phyloP scores from a whole-genome alignment of 2,329 filamentous ascomycete species.

The Pyricularia pennisetigena region DNA sequence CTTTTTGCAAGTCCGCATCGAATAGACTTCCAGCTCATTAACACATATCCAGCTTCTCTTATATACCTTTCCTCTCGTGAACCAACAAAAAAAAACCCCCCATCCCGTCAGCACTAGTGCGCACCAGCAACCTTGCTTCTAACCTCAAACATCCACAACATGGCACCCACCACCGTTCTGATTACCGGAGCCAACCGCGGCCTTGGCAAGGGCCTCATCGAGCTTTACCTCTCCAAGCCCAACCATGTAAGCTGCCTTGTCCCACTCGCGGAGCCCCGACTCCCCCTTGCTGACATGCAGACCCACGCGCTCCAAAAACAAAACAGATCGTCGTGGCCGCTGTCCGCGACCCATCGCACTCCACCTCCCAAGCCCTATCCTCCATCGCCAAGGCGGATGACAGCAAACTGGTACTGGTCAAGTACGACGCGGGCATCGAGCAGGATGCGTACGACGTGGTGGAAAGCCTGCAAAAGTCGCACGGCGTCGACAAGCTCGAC shows the following conservation, averaged over 20 bases:
- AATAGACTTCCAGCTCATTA: too few species aligned
- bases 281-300: too few species aligned
- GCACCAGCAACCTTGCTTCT: too few species aligned
- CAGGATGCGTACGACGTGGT: slow-evolving; percentile 18
- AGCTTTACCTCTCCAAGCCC: slow-evolving; percentile 4
- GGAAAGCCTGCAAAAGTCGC: slow-evolving; percentile 13
- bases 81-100: too few species aligned
- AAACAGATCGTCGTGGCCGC: not conserved
- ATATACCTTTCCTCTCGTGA: too few species aligned
- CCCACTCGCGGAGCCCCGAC: too few species aligned
- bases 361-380: slow-evolving; percentile 5
- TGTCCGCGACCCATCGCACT: not conserved
- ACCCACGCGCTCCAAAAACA: too few species aligned
- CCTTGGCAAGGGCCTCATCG: slow-evolving; percentile 15
- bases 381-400: slow-evolving; percentile 17
- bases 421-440: slow-evolving; percentile 23
- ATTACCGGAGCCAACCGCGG: slow-evolving; percentile 20
- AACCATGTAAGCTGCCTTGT: not conserved
- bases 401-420: slow-evolving; percentile 22
- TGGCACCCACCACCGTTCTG: slow-evolving; percentile 7
- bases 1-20: too few species aligned
- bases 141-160: not conserved
- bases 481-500: slow-evolving; percentile 30
- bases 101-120: too few species aligned
- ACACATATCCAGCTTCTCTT: too few species aligned